A percentile compares a stretch with the other conserved stretches of the same genome.
Evolutionary conservation across 768 basidiomycete genomes (phyloP).

Genomic region (Hygrophoropsis aurantiaca): DNA sequence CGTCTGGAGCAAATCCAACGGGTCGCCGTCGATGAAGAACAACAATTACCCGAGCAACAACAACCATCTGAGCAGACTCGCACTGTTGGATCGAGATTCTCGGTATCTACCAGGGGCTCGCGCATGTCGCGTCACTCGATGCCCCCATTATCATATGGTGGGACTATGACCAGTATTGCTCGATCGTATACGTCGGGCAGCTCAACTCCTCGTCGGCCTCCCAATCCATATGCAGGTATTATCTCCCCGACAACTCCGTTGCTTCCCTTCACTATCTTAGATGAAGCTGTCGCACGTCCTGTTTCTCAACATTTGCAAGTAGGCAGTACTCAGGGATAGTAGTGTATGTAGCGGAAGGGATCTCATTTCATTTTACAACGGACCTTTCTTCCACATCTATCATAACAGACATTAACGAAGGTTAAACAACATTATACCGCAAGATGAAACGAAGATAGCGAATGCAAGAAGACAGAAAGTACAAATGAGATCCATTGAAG

Average conservation of each 20-base stretch:
- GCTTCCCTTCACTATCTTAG: neutral
- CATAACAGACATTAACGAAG: slow-evolving; percentile 27
- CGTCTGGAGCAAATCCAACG: slow-evolving; percentile 1
- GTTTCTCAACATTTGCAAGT: neutral
- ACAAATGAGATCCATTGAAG: slow-evolving; percentile 29
- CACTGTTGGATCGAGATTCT: slow-evolving; percentile 3
- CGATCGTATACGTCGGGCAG: neutral
- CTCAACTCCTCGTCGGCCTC: slow-evolving; percentile 1
- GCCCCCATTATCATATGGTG: neutral
- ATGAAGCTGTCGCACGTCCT: neutral
- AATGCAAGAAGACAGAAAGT: slow-evolving; percentile 23
- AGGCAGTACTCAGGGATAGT: neutral
- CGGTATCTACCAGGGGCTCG: slow-evolving; percentile 1
- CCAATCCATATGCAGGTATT: slow-evolving; percentile 9
- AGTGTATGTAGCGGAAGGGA: neutral
- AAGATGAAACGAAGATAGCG: slow-evolving; percentile 14
- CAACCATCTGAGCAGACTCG: slow-evolving; percentile 5
- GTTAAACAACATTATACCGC: slow-evolving; percentile 32
- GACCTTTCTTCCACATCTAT: slow-evolving; percentile 15
- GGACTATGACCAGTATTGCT: neutral
- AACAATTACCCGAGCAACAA: neutral
- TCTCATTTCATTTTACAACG: neutral
- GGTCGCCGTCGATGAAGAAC: neutral
- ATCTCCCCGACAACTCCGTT: slow-evolving; percentile 2
- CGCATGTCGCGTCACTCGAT: neutral